Evolutionary conservation across 2,329 filamentous ascomycete genomes (phyloP).

Genomic region (Cladosporium sp.): DNA sequence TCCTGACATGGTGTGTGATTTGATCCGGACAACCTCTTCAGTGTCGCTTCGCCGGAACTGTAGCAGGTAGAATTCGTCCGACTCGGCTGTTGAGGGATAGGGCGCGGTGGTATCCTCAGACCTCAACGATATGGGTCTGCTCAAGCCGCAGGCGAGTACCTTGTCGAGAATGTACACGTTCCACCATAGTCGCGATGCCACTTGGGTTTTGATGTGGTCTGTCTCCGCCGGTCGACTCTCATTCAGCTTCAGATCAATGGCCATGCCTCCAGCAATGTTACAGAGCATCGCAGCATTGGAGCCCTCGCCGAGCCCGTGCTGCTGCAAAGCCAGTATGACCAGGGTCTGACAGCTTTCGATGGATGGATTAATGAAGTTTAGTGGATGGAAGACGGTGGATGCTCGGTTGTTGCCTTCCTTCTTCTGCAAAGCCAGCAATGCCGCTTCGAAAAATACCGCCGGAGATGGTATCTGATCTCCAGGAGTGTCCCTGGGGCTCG

Average conservation of each 20-base stretch:
- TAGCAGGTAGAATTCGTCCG: conserved; percentile 4
- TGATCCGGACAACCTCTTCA: neutral
- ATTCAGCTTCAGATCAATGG: conserved; percentile 1
- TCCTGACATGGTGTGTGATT: conserved; percentile 4
- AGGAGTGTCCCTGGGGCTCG: neutral
- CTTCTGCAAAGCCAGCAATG: conserved; percentile 5
- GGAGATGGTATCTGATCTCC: neutral
- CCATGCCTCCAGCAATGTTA: conserved; percentile 7
- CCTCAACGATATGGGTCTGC: neutral
- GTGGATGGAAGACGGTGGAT: conserved; percentile 2
- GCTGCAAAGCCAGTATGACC: conserved; percentile 1
- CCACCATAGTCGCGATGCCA: conserved; percentile 4
- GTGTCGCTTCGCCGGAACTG: neutral
- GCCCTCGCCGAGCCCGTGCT: conserved; percentile 4
- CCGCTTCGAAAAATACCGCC: conserved; percentile 6
- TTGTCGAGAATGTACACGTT: conserved; percentile 6
- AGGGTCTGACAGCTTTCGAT: conserved; percentile 9
- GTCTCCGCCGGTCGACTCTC: neutral
- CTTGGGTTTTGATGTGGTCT: neutral
- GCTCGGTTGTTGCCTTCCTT: neutral
- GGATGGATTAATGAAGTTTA: conserved; percentile 6
- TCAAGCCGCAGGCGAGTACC: conserved; percentile 1
- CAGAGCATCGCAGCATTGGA: conserved; percentile 7
- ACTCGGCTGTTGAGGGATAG: conserved; percentile 5
- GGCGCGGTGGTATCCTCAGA: conserved; percentile 1